These are phyloP conservation scores for Infundibulicybe gibba DNA, from an alignment of 768 basidiomycete species.

Conservation along the genomic window DNA sequence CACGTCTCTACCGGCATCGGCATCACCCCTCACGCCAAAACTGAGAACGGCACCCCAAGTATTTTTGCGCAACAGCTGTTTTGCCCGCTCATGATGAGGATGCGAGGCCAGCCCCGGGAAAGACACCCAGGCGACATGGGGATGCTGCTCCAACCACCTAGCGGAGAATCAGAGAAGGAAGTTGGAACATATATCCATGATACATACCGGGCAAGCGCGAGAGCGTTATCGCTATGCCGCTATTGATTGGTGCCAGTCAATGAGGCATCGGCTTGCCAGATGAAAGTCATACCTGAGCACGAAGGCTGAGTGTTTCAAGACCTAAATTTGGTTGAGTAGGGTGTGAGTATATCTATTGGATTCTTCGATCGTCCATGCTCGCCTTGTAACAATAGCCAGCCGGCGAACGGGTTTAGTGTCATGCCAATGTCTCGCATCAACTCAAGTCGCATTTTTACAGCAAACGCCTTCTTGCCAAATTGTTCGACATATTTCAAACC, in stretches of 20 bases:
- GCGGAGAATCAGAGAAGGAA: background rate
- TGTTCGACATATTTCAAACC: constrained; percentile 6
- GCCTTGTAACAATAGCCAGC: constrained; percentile 49
- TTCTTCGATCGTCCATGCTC: too few species aligned
- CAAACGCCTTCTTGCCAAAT: constrained; percentile 5
- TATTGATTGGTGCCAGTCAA: background rate
- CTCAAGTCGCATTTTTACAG: background rate
- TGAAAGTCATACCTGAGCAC: constrained; percentile 26
- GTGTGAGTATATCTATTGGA: constrained; percentile 13
- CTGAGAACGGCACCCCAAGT: constrained; percentile 33
- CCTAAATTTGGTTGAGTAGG: constrained; percentile 8
- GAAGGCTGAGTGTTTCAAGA: constrained; percentile 53
- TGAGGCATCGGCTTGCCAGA: too few species aligned
- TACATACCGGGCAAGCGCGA: constrained; percentile 37
- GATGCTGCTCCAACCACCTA: constrained; percentile 28
- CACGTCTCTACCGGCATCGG: constrained; percentile 19
- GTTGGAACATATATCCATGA: background rate
- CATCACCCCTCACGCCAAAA: constrained; percentile 33
- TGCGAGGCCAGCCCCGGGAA: constrained; percentile 35
- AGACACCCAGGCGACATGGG: constrained; percentile 32
- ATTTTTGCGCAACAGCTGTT: constrained; percentile 19
- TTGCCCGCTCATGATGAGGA: constrained; percentile 28
- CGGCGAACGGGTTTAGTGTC: constrained; percentile 48
- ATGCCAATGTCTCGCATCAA: constrained; percentile 47
- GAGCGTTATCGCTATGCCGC: constrained; percentile 48